Conservation (phyloP, 257 asterid genomes). For the Primulina huaijiensis region DNA sequence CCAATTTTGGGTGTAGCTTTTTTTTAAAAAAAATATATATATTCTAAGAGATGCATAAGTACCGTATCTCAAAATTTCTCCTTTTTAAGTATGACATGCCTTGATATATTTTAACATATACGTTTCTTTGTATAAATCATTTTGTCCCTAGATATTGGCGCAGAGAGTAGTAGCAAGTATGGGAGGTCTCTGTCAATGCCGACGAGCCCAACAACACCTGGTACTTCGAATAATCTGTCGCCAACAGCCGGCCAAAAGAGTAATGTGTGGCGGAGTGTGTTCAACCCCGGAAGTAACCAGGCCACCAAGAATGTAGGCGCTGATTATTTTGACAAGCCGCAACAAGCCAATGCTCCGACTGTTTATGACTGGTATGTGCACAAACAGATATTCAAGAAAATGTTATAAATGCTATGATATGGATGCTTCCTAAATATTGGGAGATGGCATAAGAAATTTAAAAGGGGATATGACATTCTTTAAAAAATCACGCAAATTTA, state of each 20-base stretch:
- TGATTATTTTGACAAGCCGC: slow-evolving; percentile 75
- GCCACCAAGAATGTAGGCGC: slow-evolving; percentile 73
- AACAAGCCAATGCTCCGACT: slow-evolving; percentile 75
- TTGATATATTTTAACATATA: too few relatives aligned
- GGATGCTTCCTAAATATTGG: too few relatives aligned
- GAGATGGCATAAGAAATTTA: too few relatives aligned
- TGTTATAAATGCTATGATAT: not conserved
- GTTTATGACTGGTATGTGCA: slow-evolving; percentile 86
- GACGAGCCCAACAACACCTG: slow-evolving; percentile 52
- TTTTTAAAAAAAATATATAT: too few relatives aligned
- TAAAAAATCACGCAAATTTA: too few relatives aligned
- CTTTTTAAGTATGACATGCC: not conserved
- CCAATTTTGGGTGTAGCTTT: not conserved
- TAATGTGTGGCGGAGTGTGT: slow-evolving; percentile 97
- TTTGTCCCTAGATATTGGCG: not conserved
- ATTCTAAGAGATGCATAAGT: too few relatives aligned
- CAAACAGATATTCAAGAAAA: not conserved
- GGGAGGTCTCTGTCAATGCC: slow-evolving; percentile 19
- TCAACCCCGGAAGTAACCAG: slow-evolving; percentile 87
- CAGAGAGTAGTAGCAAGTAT: slow-evolving; percentile 15
- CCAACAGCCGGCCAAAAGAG: slow-evolving; percentile 58
- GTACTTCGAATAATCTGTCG: slow-evolving; percentile 52
- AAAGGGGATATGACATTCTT: too few relatives aligned
- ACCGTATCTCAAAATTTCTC: too few relatives aligned
- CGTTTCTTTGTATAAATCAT: not conserved